These are phyloP conservation scores for Spergularia azorica DNA, from an alignment of 179 eudicot genomes.

Conservation along the genomic window DNA sequence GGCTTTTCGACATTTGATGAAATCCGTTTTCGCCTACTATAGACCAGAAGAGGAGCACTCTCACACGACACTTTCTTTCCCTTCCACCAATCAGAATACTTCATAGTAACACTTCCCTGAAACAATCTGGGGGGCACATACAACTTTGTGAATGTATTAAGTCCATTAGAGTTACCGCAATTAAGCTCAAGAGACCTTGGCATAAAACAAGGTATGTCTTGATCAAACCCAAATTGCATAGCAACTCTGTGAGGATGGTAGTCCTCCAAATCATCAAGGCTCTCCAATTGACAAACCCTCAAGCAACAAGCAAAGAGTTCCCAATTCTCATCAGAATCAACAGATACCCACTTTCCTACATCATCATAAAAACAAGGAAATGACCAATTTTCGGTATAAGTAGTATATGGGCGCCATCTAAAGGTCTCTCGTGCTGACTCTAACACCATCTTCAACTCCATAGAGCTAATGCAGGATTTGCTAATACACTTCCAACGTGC, in stretches of 20 bases:
- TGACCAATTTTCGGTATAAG: conserved; percentile 2
- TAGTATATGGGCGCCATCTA: conserved; percentile 40
- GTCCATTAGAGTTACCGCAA: too few relatives aligned
- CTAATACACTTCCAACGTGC: conserved; percentile 30
- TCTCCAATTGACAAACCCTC: conserved; percentile 29
- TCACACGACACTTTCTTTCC: background rate
- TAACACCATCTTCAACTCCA: conserved; percentile 7
- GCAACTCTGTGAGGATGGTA: conserved; percentile 48
- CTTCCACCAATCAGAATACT: conserved; percentile 4
- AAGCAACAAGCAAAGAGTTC: conserved; percentile 29
- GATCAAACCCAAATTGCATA: conserved; percentile 50
- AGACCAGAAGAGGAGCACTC: background rate
- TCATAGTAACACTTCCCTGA: too few relatives aligned
- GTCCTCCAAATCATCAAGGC: conserved; percentile 29
- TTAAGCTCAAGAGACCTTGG: too few relatives aligned
- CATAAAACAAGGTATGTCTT: conserved; percentile 36
- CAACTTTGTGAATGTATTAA: too few relatives aligned
- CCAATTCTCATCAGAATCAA: conserved; percentile 1
- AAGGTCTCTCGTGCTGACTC: conserved; percentile 27
- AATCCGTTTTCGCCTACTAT: background rate
- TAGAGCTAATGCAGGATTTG: background rate
- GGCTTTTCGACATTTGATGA: background rate
- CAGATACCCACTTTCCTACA: conserved; percentile 10
- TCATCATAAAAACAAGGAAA: conserved; percentile 22
- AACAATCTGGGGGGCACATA: too few relatives aligned